These are phyloP conservation scores for Rhizopus delemar DNA, from an alignment of 371 early-diverging fungal species.

Conservation along the genomic window DNA sequence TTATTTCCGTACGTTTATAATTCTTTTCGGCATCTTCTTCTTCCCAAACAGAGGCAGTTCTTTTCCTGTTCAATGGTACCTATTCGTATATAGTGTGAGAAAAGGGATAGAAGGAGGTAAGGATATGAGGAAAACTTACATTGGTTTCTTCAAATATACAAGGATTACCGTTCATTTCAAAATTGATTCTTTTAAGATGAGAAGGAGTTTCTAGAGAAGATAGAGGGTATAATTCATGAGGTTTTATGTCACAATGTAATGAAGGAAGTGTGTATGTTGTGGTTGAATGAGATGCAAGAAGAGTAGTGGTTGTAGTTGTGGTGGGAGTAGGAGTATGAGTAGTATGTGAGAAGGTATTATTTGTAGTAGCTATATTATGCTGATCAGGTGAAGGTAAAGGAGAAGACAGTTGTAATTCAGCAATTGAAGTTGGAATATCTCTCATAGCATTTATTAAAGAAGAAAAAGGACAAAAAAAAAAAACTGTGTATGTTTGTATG, in stretches of 20 bases:
- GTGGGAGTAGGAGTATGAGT: neutral
- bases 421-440: constrained; percentile 24
- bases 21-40: constrained; percentile 22
- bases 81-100: neutral
- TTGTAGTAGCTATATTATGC: constrained; percentile 7
- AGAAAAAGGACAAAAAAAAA: constrained; percentile 2
- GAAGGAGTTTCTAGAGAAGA: constrained; percentile 17
- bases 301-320: neutral
- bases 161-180: constrained; percentile 17
- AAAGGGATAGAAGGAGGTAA: neutral
- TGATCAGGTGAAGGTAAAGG: constrained; percentile 29
- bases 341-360: constrained; percentile 2
- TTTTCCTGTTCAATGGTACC: constrained; percentile 18
- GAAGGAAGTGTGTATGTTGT: constrained; percentile 19
- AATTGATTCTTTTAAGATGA: constrained; percentile 18
- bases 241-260: constrained; percentile 17
- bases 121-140: constrained; percentile 6
- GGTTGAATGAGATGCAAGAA: constrained; percentile 14
- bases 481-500: neutral
- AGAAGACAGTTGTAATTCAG: constrained; percentile 28
- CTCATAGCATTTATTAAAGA: constrained; percentile 4
- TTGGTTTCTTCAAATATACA: constrained; percentile 25
- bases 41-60: constrained; percentile 29
- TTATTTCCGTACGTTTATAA: constrained; percentile 25
- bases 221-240: constrained; percentile 28